A percentile compares a stretch with the other conserved stretches of the same genome.
These are phyloP conservation scores for Globisporangium sylvaticum DNA, from an alignment of 352 stramenopile genomes.

Conservation along the genomic window DNA sequence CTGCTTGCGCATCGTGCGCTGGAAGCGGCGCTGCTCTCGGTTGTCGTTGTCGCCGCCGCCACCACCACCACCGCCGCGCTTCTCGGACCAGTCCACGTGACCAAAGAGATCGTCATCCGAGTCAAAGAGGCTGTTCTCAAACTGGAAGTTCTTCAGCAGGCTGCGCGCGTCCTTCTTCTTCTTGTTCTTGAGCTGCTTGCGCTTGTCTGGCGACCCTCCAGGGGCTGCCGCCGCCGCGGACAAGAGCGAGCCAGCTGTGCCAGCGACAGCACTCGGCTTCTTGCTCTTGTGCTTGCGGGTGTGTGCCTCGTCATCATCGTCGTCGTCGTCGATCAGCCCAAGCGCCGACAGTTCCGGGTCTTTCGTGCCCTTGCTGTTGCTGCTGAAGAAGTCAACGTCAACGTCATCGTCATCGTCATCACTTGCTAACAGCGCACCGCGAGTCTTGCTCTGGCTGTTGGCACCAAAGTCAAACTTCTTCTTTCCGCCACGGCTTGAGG, in stretches of 20 bases:
- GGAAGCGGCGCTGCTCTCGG: slow-evolving; percentile 60
- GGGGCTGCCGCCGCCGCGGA: slow-evolving; percentile 18
- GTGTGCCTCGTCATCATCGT: slow-evolving; percentile 20
- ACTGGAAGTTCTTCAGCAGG: slow-evolving; percentile 79
- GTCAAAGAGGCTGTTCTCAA: slow-evolving; percentile 86
- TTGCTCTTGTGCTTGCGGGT: slow-evolving; percentile 37
- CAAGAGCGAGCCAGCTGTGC: slow-evolving; percentile 27
- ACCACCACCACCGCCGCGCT: neutral
- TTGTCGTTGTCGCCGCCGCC: slow-evolving; percentile 30
- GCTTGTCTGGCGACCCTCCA: slow-evolving; percentile 22
- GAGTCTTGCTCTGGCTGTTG: slow-evolving; percentile 1
- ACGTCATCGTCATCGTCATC: slow-evolving; percentile 26
- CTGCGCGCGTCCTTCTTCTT: slow-evolving; percentile 74
- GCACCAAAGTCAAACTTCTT: slow-evolving; percentile 22
- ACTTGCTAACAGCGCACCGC: neutral
- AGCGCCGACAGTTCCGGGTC: slow-evolving; percentile 45
- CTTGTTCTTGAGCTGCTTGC: slow-evolving; percentile 65
- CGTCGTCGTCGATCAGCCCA: slow-evolving; percentile 29
- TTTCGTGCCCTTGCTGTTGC: slow-evolving; percentile 25
- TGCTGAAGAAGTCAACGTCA: slow-evolving; percentile 16
- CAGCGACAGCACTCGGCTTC: slow-evolving; percentile 10
- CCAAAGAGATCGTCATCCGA: slow-evolving; percentile 60
- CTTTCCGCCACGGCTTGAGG: slow-evolving; percentile 4
- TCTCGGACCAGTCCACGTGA: slow-evolving; percentile 71
- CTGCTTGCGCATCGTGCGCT: slow-evolving; percentile 55